Base-by-base conservation (phyloP, 257 asterid species). In the Nicotiana knightiana region DNA sequence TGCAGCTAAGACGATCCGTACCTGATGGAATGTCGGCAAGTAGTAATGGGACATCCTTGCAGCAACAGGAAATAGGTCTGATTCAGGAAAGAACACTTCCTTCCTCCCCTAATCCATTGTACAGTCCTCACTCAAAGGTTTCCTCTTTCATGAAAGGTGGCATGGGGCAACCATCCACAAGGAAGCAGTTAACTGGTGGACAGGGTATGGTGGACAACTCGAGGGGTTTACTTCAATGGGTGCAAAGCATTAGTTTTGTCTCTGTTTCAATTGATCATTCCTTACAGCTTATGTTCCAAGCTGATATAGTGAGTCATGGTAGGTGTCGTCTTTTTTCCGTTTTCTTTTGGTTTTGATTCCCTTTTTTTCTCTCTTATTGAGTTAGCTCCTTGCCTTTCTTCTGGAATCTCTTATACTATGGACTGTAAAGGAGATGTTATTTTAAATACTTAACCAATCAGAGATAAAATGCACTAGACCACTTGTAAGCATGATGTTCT, bases 241-340 rank as follows among this genome's bases (percentile, higher is more conserved):
- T 94, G 81, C 98, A 93, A 88, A 96, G 98, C 91, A 93, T 96
- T 86, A 94, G 97, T 88, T 96, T 96, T 46, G 88, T 92, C 83
- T 94, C 98, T 8, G 88, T 94, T 82, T 94, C 98, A 5, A 87
- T 96, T 81, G 99, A 96, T 82, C 99, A 93, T 83, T 94, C 99
- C 78, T 88, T 96, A 73, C 98, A 93, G 85, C 90, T 92, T 15
- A 91, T 94, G 82, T 83, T 84, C 82, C 99, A 93, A 88, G 95
- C 99, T 63, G 98, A 96, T 85, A 91, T 87, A 28, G 68, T 86
- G 58, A 89, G 93, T 89, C 85, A 95, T 63, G 99, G 99, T 96
- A 89, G 65, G 63, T 83, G 80, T 46, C 78, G 46, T 61, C 33
- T 5, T 68, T 68, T 78, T 39, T 66, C 64, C 64, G 12, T 82